Evolutionary conservation across 1,139 yeast genomes (phyloP), one percentile per base, ranked within the genome.

Genomic region (Blastobotrys malaysiensis): DNA sequence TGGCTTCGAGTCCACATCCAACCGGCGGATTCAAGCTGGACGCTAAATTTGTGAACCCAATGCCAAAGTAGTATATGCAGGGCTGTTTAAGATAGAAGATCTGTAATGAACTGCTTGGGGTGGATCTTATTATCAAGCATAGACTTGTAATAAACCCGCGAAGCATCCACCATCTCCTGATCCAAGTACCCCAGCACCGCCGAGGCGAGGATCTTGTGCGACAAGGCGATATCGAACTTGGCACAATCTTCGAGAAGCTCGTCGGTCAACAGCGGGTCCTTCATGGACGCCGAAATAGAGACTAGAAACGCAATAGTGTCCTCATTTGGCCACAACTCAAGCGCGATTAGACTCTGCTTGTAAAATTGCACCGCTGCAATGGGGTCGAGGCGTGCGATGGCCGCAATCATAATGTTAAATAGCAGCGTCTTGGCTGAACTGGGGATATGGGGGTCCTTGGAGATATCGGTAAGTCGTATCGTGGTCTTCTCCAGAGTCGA

Each of bases 391-490:
- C 44, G 44, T 11, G 53, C 46, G 14, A 52, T 50, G 9, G 59
- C 58, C 6, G 55, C 53, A 22, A 65, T 53, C 13, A 66, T 49
- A 36, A 68, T 46, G 45, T 66, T 67, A 48, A 66, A 57, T 27
- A 66, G 49, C 9, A 69, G 59, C 1, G 67, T 61, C 26, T 62
- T 60, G 19, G 61, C 63, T 5, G 62, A 55, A 16, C 54, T 59
- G 43, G 59, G 50, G 18, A 61, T 54, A 2, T 49, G 22, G 2
- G 61, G 48, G 13, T 61, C 61, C 7, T 48, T 48, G 22, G 55
- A 43, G 43, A 63, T 47, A 2, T 52, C 55, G 3, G 50, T 48
- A 26, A 57, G 63, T n/a, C 88, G 39, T 3, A 31, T 16, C 1
- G 39, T 31, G 5, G 39, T 31, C 39, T 31, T 31, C 39, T 31